These are phyloP conservation scores for Ophioceras dolichostomum DNA, from an alignment of 2,329 filamentous ascomycete species.

Conservation along the genomic window DNA sequence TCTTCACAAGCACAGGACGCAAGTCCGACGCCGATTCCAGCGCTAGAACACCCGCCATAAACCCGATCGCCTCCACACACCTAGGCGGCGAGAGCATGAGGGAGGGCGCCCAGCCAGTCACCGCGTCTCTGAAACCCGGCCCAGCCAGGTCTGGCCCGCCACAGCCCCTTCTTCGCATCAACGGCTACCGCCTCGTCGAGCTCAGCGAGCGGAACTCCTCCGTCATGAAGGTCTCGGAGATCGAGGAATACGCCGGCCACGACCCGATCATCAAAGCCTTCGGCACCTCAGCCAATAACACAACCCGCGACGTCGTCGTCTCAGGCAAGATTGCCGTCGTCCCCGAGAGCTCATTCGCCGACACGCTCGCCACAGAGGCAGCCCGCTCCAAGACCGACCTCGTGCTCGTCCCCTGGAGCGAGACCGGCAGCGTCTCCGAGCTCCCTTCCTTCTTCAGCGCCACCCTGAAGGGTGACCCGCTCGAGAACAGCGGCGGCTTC, in stretches of 20 bases:
- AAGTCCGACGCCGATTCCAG: conserved; percentile 1
- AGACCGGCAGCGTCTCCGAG: background rate
- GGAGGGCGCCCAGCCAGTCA: background rate
- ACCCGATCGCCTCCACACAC: background rate
- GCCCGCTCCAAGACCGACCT: conserved; percentile 38
- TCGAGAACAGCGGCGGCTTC: background rate
- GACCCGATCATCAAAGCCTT: conserved; percentile 17
- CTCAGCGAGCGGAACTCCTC: background rate
- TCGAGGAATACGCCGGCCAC: background rate
- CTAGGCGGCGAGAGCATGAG: conserved; percentile 1
- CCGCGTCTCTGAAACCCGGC: background rate
- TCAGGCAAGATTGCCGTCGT: background rate
- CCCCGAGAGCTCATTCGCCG: background rate
- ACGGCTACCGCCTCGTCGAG: background rate
- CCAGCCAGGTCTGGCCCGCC: background rate
- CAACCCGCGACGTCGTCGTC: background rate
- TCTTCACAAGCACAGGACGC: conserved; percentile 40
- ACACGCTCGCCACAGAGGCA: conserved; percentile 34
- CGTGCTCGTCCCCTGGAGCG: background rate
- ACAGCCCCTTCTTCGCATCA: background rate
- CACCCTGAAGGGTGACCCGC: background rate
- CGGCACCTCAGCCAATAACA: background rate
- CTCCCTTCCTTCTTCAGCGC: background rate
- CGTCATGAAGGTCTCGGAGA: conserved; percentile 20
- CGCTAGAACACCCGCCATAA: conserved; percentile 1